These are phyloP conservation scores for Chalciporus sphaerocephalus DNA, from an alignment of 768 basidiomycete species.

Conservation along the genomic window DNA sequence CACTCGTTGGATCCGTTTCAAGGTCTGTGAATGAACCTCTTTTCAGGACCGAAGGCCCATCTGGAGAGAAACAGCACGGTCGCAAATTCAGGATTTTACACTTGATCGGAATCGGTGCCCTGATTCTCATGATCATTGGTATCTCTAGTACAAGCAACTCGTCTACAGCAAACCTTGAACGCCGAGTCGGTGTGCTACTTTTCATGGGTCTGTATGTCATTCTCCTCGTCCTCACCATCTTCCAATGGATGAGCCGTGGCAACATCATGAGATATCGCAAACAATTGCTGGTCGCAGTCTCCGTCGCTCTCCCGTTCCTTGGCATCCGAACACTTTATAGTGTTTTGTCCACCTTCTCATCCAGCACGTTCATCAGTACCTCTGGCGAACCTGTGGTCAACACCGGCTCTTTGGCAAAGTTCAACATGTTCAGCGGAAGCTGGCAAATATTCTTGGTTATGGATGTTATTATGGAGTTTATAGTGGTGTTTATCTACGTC, in stretches of 20 bases:
- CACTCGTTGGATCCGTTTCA: background rate
- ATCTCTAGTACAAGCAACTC: slow-evolving; percentile 18
- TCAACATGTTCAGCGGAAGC: slow-evolving; percentile 53
- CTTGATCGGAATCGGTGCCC: slow-evolving; percentile 24
- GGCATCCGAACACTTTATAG: slow-evolving; percentile 46
- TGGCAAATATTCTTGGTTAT: slow-evolving; percentile 58
- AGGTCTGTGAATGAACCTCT: slow-evolving; percentile 1
- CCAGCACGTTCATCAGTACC: slow-evolving; percentile 36
- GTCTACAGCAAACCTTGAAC: slow-evolving; percentile 24
- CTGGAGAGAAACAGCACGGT: slow-evolving; percentile 10
- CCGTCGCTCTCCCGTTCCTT: slow-evolving; percentile 56
- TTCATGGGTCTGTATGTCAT: slow-evolving; percentile 40
- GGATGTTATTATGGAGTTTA: slow-evolving; percentile 57
- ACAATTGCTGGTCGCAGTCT: slow-evolving; percentile 48
- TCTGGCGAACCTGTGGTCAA: slow-evolving; percentile 15
- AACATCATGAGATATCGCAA: slow-evolving; percentile 24
- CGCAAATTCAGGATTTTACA: slow-evolving; percentile 26
- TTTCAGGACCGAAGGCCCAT: slow-evolving; percentile 29
- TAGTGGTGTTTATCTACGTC: slow-evolving; percentile 43
- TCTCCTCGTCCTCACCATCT: slow-evolving; percentile 40
- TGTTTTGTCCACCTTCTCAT: slow-evolving; percentile 55
- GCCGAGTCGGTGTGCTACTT: slow-evolving; percentile 33
- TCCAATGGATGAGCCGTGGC: slow-evolving; percentile 52
- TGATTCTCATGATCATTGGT: slow-evolving; percentile 34
- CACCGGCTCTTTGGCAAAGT: slow-evolving; percentile 40